phyloP scores from a whole-genome alignment of 306 rosid species.

The Cucurbita moschata region DNA sequence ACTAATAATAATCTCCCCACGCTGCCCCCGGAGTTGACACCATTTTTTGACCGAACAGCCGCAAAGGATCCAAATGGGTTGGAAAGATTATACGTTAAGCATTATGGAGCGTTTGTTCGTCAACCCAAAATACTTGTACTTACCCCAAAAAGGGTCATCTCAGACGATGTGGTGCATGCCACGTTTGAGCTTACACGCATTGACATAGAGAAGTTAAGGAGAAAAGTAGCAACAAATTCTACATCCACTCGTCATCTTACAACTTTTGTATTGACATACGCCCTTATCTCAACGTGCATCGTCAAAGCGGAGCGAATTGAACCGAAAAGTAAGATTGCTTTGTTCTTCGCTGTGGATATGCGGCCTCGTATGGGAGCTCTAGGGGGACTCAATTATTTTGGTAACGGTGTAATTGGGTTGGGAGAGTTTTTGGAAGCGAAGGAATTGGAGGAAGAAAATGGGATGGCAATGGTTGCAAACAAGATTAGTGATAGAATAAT shows the following conservation, averaged over 20 bases:
- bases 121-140: not conserved
- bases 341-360: slow-evolving; percentile 5
- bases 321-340: not conserved
- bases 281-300: slow-evolving; percentile 11
- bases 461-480: not conserved
- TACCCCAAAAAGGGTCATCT: not conserved
- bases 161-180: slow-evolving; percentile 6
- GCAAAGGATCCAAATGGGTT: not conserved
- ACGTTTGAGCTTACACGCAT: not conserved
- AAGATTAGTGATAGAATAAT: not conserved
- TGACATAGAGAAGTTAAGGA: slow-evolving; percentile 6
- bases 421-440: not conserved
- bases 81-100: not conserved
- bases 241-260: slow-evolving; percentile 18
- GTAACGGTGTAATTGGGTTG: slow-evolving; percentile 12
- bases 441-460: not conserved
- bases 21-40: not conserved
- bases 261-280: slow-evolving; percentile 10
- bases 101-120: not conserved
- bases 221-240: not conserved
- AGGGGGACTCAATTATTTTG: slow-evolving; percentile 18
- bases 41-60: slow-evolving; percentile 13
- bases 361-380: slow-evolving; percentile 16
- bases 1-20: not conserved
- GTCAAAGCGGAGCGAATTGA: slow-evolving; percentile 13